phyloP scores from a whole-genome alignment of 257 asterid species.

The Solanum ahanhuiri region DNA sequence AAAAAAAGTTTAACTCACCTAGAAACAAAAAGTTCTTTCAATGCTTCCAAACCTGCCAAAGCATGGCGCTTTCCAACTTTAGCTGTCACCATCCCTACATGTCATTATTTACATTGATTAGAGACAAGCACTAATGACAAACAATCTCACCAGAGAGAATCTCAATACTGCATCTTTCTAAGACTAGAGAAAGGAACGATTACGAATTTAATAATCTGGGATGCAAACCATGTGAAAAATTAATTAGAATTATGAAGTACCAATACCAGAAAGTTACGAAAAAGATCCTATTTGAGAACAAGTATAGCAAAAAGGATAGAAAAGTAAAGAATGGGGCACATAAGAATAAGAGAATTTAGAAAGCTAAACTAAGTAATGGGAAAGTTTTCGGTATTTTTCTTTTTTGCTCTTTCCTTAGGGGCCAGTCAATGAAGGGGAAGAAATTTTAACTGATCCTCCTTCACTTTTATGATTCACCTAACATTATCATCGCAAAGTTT shows the following conservation, averaged over 20 bases:
- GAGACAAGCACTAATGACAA: not conserved
- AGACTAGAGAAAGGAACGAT: not conserved
- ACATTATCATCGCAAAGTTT: not conserved
- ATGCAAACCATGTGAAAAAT: not conserved
- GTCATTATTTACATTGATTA: slow-evolving; percentile 9
- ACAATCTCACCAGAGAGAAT: not conserved
- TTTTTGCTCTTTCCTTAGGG: not conserved
- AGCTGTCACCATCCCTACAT: slow-evolving; percentile 91
- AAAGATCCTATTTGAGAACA: not conserved
- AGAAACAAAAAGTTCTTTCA: slow-evolving; percentile 69
- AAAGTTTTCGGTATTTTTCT: not conserved
- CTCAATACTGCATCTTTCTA: not conserved
- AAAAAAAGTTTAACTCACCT: slow-evolving; percentile 34
- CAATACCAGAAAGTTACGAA: not conserved
- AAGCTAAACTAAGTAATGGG: not conserved
- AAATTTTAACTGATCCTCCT: not conserved
- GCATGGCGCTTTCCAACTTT: slow-evolving; percentile 96
- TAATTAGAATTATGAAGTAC: not conserved
- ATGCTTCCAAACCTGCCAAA: slow-evolving; percentile 76
- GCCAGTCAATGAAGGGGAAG: not conserved
- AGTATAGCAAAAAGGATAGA: not conserved
- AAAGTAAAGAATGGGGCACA: not conserved
- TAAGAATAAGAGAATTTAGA: not conserved
- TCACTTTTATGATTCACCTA: not conserved
- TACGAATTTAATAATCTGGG: not conserved